phyloP scores from a whole-genome alignment of 148 eudicot species.

The Rhododendron mucronatum region DNA sequence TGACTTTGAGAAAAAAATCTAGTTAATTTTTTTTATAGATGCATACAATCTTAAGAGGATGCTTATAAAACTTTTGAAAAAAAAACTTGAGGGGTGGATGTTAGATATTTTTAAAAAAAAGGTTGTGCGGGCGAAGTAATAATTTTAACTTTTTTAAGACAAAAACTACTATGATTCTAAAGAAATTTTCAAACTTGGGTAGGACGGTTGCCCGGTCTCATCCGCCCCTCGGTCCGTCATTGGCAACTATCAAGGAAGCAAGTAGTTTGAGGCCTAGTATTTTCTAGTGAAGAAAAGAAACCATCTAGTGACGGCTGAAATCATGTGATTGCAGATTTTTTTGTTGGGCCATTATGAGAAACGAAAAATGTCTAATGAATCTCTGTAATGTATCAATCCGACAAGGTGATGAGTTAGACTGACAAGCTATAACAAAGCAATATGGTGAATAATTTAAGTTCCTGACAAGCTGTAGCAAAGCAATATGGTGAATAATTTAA shows the following conservation, averaged over 20 bases:
- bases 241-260: neutral
- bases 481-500: neutral
- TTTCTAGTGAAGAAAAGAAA: neutral
- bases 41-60: too few species aligned
- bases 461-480: neutral
- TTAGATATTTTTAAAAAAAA: too few species aligned
- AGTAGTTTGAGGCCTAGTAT: neutral
- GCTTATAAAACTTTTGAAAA: too few species aligned
- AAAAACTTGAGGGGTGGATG: too few species aligned
- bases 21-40: too few species aligned
- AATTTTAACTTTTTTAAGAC: neutral
- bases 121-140: too few species aligned
- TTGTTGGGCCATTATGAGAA: neutral
- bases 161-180: neutral
- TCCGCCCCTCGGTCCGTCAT: too few species aligned
- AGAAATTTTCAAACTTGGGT: too few species aligned
- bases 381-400: neutral
- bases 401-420: neutral
- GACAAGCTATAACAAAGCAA: neutral
- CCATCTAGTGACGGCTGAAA: neutral
- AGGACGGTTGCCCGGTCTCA: too few species aligned
- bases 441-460: neutral
- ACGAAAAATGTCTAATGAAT: neutral
- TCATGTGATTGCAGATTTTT: neutral
- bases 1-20: too few species aligned